Base-by-base conservation (phyloP, 306 rosid genomes). In the Betula pendula region DNA sequence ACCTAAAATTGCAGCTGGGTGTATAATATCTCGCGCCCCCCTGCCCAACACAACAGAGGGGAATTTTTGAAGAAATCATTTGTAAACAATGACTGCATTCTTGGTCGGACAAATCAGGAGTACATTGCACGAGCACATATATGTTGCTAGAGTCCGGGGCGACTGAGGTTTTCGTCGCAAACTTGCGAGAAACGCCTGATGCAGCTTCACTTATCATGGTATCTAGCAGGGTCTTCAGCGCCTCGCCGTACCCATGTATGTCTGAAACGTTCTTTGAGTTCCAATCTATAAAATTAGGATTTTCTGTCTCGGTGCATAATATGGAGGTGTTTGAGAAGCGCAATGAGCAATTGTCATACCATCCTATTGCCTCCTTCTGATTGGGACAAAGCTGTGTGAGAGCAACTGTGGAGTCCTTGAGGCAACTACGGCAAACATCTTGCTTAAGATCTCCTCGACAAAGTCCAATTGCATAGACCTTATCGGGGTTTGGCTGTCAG, bases 331-430 rank as follows among this genome's bases (percentile, higher is more conserved):
- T 35, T 6, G 84, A 81, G 77, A 50, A 83, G 45, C 68, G 79
- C 16, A 83, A 44, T 51, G 15, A 68, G 76, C 83, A 83, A 15
- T 4, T 1, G 43, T 70, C 77, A 58, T 70, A 50, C 86, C 86
- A 79, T 20, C 70, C 58, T 10, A 83, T 27, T 12, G 84, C 84
- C 63, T 72, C 87, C 14, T 75, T 83, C 78, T 56, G 87, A 49
- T 71, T 48, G 6, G 81, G 81, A 58, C 84, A 83, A 45, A 4
- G 62, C 16, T 48, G 1, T 10, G 20, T 15, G 53, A 81, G 79
- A 29, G 12, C 50, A 16, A 12, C 7, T 40, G 8, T 60, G 5
- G 84, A 75, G 73, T 67, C 76, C 17, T 50, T 24, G 66, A 82
- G 77, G 59, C 88, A 85, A 40, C 60, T 59, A 11, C 25, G 59